Evolutionary conservation across 108 stramenopile genomes (phyloP), one percentile per base, ranked within the genome.

Genomic region (Poteriospumella lacustris): DNA sequence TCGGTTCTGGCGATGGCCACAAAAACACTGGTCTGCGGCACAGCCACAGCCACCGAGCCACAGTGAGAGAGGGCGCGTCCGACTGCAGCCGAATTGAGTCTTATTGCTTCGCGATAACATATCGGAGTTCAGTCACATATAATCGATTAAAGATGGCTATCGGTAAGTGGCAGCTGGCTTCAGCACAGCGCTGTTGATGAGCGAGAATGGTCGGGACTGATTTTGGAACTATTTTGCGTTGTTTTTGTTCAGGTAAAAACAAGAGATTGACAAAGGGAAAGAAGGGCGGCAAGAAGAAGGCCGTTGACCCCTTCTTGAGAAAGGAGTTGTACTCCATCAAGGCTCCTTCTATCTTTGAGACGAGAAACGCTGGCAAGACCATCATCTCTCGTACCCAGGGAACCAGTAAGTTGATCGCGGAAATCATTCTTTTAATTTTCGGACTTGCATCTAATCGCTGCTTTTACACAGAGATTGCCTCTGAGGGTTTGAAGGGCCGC

Each of bases 301-400:
- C 83, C 52, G 87, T 93, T 44, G 99, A 99, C 85, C 99, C 99
- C 81, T 98, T 99, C 92, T 80, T 87, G 67, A 93, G 91, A 80
- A 99, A 99, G 90, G 98, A 99, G 85, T 97, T 96, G 97, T 99
- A 99, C 95, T 91, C 92, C 83, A 91, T 99, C 76, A 86, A 95
- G 83, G 97, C 97, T 52, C 99, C 99, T 69, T 91, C 94, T 42
- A 92, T 97, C 84, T 99, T 99, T 82, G 82, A 89, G 58, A 82
- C 80, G 68, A 95, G 96, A 87, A 92, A 95, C 68, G 90, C 89
- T 68, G 99, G 99, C 60, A 96, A 95, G 87, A 97, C 99, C 82
- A 91, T 97, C 82, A 93, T 98, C 85, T 96, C 94, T 83, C 92
- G 95, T 82, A 99, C 97, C 76, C 87, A 89, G 78, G 99, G 99